Evolutionary conservation across 208 protist genomes (phyloP).

Genomic region (Acanthamoeba castellanii): DNA sequence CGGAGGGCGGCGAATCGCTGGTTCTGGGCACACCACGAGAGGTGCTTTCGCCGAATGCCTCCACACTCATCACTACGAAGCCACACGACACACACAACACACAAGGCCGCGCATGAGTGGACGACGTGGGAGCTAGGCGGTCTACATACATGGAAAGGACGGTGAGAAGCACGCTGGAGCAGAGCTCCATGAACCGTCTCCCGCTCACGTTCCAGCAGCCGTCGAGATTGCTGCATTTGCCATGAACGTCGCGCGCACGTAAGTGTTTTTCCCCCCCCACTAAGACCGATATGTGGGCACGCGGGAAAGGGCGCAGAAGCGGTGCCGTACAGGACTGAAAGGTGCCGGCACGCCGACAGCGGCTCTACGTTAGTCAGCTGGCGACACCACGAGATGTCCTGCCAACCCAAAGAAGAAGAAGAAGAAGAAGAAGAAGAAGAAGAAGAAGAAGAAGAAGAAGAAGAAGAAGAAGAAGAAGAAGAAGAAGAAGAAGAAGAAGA

Average conservation of each 20-base stretch:
- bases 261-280: too few species aligned
- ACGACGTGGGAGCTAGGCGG: too few species aligned
- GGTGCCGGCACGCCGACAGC: background rate
- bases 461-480: background rate
- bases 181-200: background rate
- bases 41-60: constrained; percentile 19
- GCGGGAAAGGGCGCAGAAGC: background rate
- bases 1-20: background rate
- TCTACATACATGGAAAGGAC: constrained; percentile 11
- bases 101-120: too few species aligned
- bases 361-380: background rate
- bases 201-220: background rate
- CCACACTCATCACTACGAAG: background rate
- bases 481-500: background rate
- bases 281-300: background rate
- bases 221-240: constrained; percentile 1
- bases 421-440: background rate
- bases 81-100: background rate
- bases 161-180: background rate
- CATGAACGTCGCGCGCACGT: too few species aligned
- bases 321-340: background rate
- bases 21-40: constrained; percentile 3
- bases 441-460: background rate
- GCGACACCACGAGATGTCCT: background rate
- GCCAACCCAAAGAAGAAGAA: background rate